Evolutionary conservation across 2,329 filamentous ascomycete genomes (phyloP), one percentile per base, ranked within the genome.

Genomic region (Ploettnerulaceae sp.): DNA sequence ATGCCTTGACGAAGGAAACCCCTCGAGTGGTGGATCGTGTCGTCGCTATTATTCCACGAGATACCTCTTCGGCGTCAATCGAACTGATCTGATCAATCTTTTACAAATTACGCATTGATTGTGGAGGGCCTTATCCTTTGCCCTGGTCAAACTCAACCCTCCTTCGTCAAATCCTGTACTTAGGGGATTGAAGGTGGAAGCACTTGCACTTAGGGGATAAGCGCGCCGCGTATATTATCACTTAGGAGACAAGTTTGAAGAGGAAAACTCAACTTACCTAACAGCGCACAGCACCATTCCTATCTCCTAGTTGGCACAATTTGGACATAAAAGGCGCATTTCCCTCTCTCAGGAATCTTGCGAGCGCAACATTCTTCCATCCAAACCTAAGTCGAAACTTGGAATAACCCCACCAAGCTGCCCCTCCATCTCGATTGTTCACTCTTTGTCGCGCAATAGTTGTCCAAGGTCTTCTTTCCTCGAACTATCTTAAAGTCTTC

Each of bases 151-250:
- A 21, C 24, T 47, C 42, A 22, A 34, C 33, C n/a, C 25, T 42
- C 9, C n/a, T 36, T 52, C 52, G 49, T 41, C 39, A 43, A 43
- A 37, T 47, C 47, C 49, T 57, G 51, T 45, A 45, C 45, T 57
- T 57, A 57, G 49, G 45, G 55, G 36, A 47, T 29, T 15, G 15
- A 14, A 12, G 29, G 25, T 28, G 40, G 38, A 28, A 43, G 35
- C 31, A 51, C 45, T 45, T 48, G 42, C 45, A 43, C 46, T 48
- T 45, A 44, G 37, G 22, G 42, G 38, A 32, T 31, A 32, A 41
- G 47, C 38, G 45, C 52, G 32, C 54, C 53, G 53, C 49, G 45
- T 56, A 58, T 33, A 51, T 49, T 55, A 49, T 52, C 49, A 53
- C 52, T 59, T 59, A 57, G 45, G 43, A 49, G 56, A 49, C 44